Conservation (phyloP, 257 asterid genomes). For the Agastache rugosa region DNA sequence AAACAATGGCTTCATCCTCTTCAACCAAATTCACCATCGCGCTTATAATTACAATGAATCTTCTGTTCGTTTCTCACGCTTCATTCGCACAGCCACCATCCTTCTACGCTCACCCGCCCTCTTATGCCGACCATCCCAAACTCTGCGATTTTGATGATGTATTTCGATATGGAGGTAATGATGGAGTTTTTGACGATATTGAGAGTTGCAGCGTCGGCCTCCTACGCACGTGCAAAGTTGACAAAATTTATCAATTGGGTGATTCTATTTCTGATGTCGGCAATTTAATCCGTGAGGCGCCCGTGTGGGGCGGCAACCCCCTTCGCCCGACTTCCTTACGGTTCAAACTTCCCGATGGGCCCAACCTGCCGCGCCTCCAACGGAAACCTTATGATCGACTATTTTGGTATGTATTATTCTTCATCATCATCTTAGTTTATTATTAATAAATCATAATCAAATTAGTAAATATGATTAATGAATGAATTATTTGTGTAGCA, state of each 20-base stretch:
- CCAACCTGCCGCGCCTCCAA: too few species aligned
- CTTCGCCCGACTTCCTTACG: neutral
- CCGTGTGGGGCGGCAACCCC: neutral
- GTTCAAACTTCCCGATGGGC: slow-evolving; percentile 8
- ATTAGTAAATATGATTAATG: too few species aligned
- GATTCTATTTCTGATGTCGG: neutral
- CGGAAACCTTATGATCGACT: neutral
- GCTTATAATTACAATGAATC: too few species aligned
- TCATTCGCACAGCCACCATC: neutral
- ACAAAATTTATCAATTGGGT: neutral
- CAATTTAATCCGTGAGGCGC: neutral
- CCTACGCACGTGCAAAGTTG: neutral
- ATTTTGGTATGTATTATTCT: neutral
- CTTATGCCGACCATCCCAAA: neutral
- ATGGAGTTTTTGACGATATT: neutral
- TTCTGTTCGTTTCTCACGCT: neutral
- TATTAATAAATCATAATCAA: too few species aligned
- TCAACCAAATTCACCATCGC: too few species aligned
- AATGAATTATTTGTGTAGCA: neutral
- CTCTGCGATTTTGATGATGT: neutral
- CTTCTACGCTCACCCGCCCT: neutral
- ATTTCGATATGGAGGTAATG: neutral
- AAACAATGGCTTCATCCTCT: too few species aligned
- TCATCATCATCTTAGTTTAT: neutral
- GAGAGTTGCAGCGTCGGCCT: neutral